Percentiles rank a stretch among this genome's conserved stretches.
phyloP scores from a whole-genome alignment of 306 rosid genomes.

The Mimosa pudica region DNA sequence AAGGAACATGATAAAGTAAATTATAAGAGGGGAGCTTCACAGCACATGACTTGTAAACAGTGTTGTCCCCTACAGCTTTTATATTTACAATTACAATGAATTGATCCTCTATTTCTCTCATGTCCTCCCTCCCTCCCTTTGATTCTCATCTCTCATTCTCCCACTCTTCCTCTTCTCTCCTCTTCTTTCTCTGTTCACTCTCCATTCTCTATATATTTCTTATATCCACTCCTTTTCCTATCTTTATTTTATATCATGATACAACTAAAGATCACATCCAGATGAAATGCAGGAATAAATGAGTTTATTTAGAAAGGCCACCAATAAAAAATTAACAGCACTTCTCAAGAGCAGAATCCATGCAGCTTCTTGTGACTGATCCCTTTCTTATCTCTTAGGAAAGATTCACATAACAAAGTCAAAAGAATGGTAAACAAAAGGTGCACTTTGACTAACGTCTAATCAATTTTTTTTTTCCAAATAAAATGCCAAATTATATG shows the following conservation, averaged over 20 bases:
- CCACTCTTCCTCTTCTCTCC: neutral
- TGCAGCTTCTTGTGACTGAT: neutral
- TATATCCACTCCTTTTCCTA: no score
- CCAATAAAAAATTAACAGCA: neutral
- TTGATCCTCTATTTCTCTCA: neutral
- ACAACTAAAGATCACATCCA: constrained; percentile 16
- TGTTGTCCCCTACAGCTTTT: neutral
- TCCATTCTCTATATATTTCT: neutral
- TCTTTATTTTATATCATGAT: constrained; percentile 2
- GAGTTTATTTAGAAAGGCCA: neutral
- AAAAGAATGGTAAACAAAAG: neutral
- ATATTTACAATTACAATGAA: neutral
- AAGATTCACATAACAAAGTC: neutral
- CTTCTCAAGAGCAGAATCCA: constrained; percentile 1
- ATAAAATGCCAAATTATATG: constrained; percentile 2
- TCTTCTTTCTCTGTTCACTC: neutral
- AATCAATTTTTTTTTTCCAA: neutral
- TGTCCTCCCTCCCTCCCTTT: neutral
- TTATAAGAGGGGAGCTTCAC: neutral
- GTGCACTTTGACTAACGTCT: neutral
- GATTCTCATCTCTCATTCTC: no score
- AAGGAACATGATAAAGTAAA: neutral
- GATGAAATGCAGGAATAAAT: neutral
- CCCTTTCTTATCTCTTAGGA: neutral
- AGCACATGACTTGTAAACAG: neutral